Percentiles rank a stretch among this genome's conserved stretches.
phyloP scores from a whole-genome alignment of 768 basidiomycete genomes.

The Pulveroboletus sp. region DNA sequence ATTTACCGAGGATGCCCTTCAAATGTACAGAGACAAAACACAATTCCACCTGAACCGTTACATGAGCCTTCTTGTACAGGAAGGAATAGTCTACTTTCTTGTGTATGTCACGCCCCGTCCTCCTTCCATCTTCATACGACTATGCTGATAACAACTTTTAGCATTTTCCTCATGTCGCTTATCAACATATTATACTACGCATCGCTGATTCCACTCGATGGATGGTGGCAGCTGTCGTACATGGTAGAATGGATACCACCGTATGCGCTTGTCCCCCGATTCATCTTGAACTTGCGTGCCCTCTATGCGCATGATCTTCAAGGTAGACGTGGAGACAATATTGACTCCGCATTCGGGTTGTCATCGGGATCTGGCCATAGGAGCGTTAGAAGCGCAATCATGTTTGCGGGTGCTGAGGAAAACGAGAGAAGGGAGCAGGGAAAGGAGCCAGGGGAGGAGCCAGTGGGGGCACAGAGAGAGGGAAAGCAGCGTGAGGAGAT shows the following conservation, averaged over 20 bases:
- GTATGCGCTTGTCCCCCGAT: neutral
- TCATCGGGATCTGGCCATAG: neutral
- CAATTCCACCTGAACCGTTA: too few species aligned
- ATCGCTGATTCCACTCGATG: neutral
- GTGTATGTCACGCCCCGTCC: too few species aligned
- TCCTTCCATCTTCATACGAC: neutral
- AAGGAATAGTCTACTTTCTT: too few species aligned
- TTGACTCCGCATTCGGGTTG: neutral
- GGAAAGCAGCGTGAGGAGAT: too few species aligned
- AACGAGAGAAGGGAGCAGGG: neutral
- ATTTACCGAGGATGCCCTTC: too few species aligned
- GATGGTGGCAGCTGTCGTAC: neutral
- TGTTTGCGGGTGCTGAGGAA: neutral
- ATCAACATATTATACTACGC: neutral
- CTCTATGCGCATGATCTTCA: neutral
- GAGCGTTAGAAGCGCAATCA: neutral
- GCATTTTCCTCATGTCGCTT: neutral
- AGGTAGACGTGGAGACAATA: neutral
- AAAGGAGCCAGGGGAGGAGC: too few species aligned
- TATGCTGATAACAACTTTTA: neutral
- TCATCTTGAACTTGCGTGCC: neutral
- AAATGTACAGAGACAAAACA: too few species aligned
- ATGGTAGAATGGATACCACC: too few species aligned
- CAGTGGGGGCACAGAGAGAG: too few species aligned
- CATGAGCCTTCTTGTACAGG: too few species aligned